These are phyloP conservation scores for Micractinium conductrix DNA, from an alignment of 139 green algal genomes.

Conservation along the genomic window DNA sequence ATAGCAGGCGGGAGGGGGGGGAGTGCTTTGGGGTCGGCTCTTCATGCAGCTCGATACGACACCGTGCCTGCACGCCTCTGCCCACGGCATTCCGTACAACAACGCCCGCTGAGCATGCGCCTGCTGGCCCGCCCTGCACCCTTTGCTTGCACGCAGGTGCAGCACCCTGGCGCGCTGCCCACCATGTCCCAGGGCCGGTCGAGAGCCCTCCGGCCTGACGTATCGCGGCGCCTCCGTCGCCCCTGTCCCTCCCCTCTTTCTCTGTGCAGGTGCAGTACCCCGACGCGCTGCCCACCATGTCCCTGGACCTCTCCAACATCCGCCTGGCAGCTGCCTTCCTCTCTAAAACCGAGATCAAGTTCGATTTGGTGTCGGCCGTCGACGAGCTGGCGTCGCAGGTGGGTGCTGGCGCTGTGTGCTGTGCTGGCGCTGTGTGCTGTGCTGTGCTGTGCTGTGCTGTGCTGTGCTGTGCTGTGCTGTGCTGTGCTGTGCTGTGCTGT, in stretches of 20 bases:
- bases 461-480: too few relatives aligned
- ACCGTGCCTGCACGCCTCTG: not conserved
- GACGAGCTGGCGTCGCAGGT: slow-evolving; percentile 88
- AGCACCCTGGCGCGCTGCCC: slow-evolving; percentile 78
- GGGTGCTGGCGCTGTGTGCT: not conserved
- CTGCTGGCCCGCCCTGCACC: not conserved
- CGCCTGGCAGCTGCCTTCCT: slow-evolving; percentile 75
- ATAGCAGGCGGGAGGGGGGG: not conserved
- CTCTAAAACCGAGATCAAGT: slow-evolving; percentile 89
- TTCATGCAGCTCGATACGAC: too few relatives aligned
- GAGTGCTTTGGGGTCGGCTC: not conserved
- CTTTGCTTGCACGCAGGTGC: slow-evolving; percentile 47
- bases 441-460: too few relatives aligned
- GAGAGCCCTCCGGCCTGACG: slow-evolving; percentile 55
- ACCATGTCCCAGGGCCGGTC: slow-evolving; percentile 75
- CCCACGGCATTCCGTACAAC: too few relatives aligned
- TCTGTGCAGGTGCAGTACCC: slow-evolving; percentile 85
- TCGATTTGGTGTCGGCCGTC: slow-evolving; percentile 90
- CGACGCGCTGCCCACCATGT: slow-evolving; percentile 78
- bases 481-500: too few relatives aligned
- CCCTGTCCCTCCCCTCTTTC: not conserved
- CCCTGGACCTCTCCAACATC: slow-evolving; percentile 84
- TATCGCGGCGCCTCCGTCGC: not conserved
- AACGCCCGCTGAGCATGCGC: too few relatives aligned
- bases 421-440: too few relatives aligned